Conservation (phyloP, 129 eudicot species). For the Centrapalus pauciflorus region DNA sequence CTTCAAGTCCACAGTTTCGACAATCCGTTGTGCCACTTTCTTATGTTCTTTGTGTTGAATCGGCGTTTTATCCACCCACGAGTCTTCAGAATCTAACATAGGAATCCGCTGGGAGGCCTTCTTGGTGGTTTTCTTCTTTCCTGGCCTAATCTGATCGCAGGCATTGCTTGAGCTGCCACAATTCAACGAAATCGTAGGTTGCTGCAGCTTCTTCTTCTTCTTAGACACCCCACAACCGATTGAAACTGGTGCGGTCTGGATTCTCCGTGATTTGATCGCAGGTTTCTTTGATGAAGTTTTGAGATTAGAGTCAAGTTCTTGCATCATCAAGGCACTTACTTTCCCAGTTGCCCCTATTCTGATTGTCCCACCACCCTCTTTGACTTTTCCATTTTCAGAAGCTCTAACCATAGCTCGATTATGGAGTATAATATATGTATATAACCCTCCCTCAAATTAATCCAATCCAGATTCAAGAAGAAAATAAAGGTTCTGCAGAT, state of each 20-base stretch:
- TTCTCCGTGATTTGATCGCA: not conserved
- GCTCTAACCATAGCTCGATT: constrained; percentile 8
- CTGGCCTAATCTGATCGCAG: constrained; percentile 4
- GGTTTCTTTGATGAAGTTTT: constrained; percentile 18
- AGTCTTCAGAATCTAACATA: constrained; percentile 32
- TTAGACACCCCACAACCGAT: constrained; percentile 25
- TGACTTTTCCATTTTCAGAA: constrained; percentile 28
- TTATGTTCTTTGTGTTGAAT: constrained; percentile 21
- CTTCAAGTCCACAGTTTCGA: constrained; percentile 40
- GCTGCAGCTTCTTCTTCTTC: constrained; percentile 20
- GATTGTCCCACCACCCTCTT: constrained; percentile 27
- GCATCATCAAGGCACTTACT: constrained; percentile 44
- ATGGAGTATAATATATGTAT: too few species aligned
- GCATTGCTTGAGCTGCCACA: constrained; percentile 1
- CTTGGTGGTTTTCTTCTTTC: constrained; percentile 10
- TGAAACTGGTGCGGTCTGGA: constrained; percentile 23
- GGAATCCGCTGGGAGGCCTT: constrained; percentile 23
- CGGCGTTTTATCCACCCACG: constrained; percentile 34
- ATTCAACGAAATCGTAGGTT: constrained; percentile 14
- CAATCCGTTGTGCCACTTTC: constrained; percentile 25
- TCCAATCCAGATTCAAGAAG: not conserved
- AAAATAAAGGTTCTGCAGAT: not conserved
- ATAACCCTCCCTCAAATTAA: not conserved
- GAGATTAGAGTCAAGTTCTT: constrained; percentile 28
- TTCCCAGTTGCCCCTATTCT: constrained; percentile 42